A percentile compares a stretch with the other conserved stretches of the same genome.
Conservation (phyloP, 2,329 filamentous ascomycete genomes). For the Botrytis paeoniae region DNA sequence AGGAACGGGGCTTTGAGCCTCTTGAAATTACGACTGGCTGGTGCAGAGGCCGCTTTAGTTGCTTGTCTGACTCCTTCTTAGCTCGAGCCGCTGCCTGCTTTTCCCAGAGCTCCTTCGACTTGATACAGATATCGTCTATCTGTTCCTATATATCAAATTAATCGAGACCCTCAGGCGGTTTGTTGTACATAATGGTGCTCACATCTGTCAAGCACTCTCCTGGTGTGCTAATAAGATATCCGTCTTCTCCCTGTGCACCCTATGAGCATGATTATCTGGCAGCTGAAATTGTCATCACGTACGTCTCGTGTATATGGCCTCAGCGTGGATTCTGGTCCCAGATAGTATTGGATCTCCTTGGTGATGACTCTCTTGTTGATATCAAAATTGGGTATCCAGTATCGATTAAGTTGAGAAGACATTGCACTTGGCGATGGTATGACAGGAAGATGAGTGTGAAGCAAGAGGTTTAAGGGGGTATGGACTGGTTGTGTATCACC, state of each 20-base stretch:
- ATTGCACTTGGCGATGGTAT: slow-evolving; percentile 33
- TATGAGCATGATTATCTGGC: slow-evolving; percentile 27
- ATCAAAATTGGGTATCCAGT: slow-evolving; percentile 58
- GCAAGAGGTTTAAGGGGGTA: slow-evolving; percentile 15
- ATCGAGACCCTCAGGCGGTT: not conserved
- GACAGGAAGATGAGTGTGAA: slow-evolving; percentile 1
- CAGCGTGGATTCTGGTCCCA: slow-evolving; percentile 57
- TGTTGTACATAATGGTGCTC: slow-evolving; percentile 35
- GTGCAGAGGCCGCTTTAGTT: slow-evolving; percentile 55
- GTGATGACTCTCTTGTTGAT: slow-evolving; percentile 61
- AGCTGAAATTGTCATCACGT: slow-evolving; percentile 34
- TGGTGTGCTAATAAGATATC: slow-evolving; percentile 57
- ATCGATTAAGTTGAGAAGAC: slow-evolving; percentile 49
- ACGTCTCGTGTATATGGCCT: slow-evolving; percentile 56
- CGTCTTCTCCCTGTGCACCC: slow-evolving; percentile 53
- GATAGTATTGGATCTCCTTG: slow-evolving; percentile 55
- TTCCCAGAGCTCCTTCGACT: slow-evolving; percentile 58
- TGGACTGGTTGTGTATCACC: slow-evolving; percentile 21
- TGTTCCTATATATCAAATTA: slow-evolving; percentile 48
- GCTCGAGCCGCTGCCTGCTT: slow-evolving; percentile 51
- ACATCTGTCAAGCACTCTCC: slow-evolving; percentile 59
- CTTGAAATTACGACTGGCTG: slow-evolving; percentile 52
- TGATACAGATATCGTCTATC: slow-evolving; percentile 60
- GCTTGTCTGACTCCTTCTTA: slow-evolving; percentile 46
- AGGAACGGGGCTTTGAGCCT: slow-evolving; percentile 33